Evolutionary conservation across 345 rosid species (phyloP), one percentile per base, ranked within the genome.

Genomic region (Crucihimalaya himalaica): DNA sequence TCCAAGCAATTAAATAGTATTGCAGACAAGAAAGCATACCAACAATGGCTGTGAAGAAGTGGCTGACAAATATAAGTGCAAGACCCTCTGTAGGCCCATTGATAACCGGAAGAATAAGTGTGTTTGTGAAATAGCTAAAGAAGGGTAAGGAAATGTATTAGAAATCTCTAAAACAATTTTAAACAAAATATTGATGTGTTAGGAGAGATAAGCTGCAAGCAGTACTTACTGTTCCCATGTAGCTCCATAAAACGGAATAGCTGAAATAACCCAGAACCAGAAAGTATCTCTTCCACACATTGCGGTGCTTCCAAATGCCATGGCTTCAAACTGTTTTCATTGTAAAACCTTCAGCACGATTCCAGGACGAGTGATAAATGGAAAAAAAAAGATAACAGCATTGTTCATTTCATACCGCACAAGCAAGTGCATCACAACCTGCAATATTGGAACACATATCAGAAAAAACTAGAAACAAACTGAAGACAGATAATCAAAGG

Each of bases 381-480:
- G 13, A 2, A 25, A 29, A 18, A 20, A 43, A 7, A 52, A 9
- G 28, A 78, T 8, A 37, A 10, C 2, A 7, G 23, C 48, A 61
- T 40, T 40, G 54, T 64, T 32, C 68, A 23, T 28, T 60, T 62
- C 91, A 78, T 86, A 95, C 99, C 82, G 96, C 99, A 82, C 99
- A 95, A 48, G 96, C 99, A 74, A 92, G 99, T 0, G 99, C 99
- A 66, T 95, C 99, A 74, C 99, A 95, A 62, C 99, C 99, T 95
- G 86, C 83, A 82, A 81, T 25, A 77, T 23, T 29, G 25, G 13
- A 71, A 68, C 62, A 11, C 42, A 45, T 57, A 63, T 81, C 55
- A 73, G 76, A 34, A 79, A 66, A 50, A 25, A 54, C 19, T 29
- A 60, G 34, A 72, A 66, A 64, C 46, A 35, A 50, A 63, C 57